Percentiles rank a stretch among this genome's conserved stretches.
These are phyloP conservation scores for Botrytis galanthina DNA, from an alignment of 2,329 filamentous ascomycete genomes.

Conservation along the genomic window DNA sequence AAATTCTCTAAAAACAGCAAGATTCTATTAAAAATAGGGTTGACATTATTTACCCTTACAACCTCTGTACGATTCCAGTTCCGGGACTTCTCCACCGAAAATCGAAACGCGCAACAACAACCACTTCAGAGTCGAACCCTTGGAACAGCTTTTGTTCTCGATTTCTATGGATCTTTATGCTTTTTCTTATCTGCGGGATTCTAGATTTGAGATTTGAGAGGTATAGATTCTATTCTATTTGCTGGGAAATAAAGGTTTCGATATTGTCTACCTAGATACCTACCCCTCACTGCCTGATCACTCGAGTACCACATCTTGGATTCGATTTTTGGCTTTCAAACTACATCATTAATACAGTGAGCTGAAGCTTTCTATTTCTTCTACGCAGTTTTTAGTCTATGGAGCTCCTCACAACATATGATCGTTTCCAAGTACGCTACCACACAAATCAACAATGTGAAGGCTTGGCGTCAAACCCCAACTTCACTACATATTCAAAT, in stretches of 20 bases:
- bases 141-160: neutral
- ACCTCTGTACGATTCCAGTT: neutral
- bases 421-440: neutral
- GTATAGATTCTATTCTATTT: neutral
- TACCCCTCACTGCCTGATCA: too few relatives aligned
- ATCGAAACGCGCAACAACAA: neutral
- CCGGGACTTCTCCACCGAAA: neutral
- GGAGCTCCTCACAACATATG: too few relatives aligned
- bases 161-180: neutral
- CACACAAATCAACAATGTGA: neutral
- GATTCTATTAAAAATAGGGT: too few relatives aligned
- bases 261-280: too few relatives aligned
- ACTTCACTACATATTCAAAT: too few relatives aligned
- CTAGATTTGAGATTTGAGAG: neutral
- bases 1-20: too few relatives aligned
- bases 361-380: too few relatives aligned
- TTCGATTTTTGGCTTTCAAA: neutral
- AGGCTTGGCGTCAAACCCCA: neutral
- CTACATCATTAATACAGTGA: too few relatives aligned
- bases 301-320: neutral
- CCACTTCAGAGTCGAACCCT: neutral
- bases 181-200: neutral
- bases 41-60: too few relatives aligned
- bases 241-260: neutral
- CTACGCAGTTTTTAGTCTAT: too few relatives aligned